Evolutionary conservation across 108 stramenopile species (phyloP).

Genomic region (Fistulifera pelliculosa): DNA sequence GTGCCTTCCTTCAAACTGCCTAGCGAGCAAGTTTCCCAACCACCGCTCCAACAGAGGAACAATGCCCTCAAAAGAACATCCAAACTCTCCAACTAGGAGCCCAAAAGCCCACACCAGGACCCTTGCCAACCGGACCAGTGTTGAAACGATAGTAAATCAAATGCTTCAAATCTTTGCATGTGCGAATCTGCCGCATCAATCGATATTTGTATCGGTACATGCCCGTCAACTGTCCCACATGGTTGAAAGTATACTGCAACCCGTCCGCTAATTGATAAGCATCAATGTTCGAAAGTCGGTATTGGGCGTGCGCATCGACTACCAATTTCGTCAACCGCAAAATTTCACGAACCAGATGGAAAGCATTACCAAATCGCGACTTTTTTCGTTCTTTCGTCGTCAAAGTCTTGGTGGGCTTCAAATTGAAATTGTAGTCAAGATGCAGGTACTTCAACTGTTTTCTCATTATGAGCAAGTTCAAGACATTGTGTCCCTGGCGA

Average conservation of each 20-base stretch:
- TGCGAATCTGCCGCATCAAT: conserved; percentile 97
- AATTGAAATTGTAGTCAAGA: conserved; percentile 99
- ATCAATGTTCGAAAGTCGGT: conserved; percentile 97
- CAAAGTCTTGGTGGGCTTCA: conserved; percentile 99
- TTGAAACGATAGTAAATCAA: conserved; percentile 99
- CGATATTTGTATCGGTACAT: conserved; percentile 99
- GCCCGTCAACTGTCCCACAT: conserved; percentile 99
- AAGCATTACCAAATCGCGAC: conserved; percentile 92
- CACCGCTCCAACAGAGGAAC: conserved; percentile 94
- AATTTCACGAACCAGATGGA: conserved; percentile 98
- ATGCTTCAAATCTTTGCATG: conserved; percentile 99
- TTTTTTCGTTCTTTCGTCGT: conserved; percentile 99
- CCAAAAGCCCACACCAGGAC: conserved; percentile 99
- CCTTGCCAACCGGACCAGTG: conserved; percentile 99
- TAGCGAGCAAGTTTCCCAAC: conserved; percentile 96
- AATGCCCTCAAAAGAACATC: conserved; percentile 99
- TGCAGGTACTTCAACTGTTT: conserved; percentile 99
- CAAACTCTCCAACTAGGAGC: conserved; percentile 99
- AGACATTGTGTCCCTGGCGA: conserved; percentile 98
- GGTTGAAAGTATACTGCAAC: conserved; percentile 98
- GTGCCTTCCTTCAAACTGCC: conserved; percentile 97
- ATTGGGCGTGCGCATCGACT: conserved; percentile 98
- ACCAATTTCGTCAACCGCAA: conserved; percentile 97
- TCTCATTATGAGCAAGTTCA: conserved; percentile 95
- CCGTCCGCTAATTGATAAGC: conserved; percentile 99